Evolutionary conservation across 2,329 filamentous ascomycete species (phyloP).

Genomic region (Phialocephala sp.): DNA sequence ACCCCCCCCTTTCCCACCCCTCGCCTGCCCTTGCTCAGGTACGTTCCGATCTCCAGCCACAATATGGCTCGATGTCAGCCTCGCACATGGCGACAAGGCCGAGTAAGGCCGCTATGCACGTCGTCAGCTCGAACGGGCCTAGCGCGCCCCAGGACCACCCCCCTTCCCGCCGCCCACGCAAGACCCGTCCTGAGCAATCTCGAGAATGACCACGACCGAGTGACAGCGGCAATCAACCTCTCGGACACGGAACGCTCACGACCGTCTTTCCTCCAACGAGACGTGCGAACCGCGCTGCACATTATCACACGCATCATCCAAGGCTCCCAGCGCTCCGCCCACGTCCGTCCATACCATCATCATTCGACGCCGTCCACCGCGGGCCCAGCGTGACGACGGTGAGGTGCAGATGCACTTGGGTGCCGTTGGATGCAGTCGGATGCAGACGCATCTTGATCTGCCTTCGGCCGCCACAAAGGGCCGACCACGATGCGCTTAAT

Average conservation of each 20-base stretch:
- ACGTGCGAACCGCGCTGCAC: conserved; percentile 4
- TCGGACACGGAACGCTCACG: conserved; percentile 13
- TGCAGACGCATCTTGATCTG: conserved; percentile 1
- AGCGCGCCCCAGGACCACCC: background rate
- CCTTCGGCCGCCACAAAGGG: conserved; percentile 15
- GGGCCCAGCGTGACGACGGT: no score
- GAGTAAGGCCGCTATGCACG: conserved; percentile 13
- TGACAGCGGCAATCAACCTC: conserved; percentile 4
- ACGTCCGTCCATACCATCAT: background rate
- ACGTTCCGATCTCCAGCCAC: background rate
- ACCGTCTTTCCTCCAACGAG: conserved; percentile 20
- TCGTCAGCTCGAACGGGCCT: conserved; percentile 14
- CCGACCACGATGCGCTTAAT: background rate
- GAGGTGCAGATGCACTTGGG: no score
- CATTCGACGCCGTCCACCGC: background rate
- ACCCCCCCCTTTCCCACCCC: background rate
- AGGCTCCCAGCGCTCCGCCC: background rate
- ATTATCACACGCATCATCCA: conserved; percentile 14
- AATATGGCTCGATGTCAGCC: background rate
- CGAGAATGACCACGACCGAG: conserved; percentile 9
- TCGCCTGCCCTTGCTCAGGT: background rate
- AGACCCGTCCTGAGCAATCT: conserved; percentile 8
- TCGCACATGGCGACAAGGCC: conserved; percentile 6
- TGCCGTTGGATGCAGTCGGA: background rate
- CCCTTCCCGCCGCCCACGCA: background rate